Evolutionary conservation across 352 stramenopile species (phyloP).

Genomic region (Globisporangium spiculum): DNA sequence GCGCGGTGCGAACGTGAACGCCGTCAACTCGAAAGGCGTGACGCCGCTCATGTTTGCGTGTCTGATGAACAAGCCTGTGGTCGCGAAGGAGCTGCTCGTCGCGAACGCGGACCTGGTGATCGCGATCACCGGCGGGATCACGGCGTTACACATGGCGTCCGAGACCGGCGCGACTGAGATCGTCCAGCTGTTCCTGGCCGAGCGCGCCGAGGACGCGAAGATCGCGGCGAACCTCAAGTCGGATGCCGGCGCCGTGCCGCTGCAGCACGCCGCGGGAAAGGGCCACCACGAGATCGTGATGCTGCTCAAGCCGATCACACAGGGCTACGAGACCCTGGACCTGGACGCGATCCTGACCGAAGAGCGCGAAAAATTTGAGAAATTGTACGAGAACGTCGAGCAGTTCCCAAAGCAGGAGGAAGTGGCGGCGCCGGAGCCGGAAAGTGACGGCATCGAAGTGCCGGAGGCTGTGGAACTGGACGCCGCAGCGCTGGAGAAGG

Average conservation of each 20-base stretch:
- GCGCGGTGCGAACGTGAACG: slow-evolving; percentile 61
- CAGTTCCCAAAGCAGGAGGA: slow-evolving; percentile 31
- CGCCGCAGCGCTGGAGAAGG: slow-evolving; percentile 34
- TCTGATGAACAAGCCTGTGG: slow-evolving; percentile 73
- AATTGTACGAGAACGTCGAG: slow-evolving; percentile 42
- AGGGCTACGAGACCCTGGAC: slow-evolving; percentile 52
- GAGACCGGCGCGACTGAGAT: slow-evolving; percentile 70
- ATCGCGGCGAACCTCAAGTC: slow-evolving; percentile 54
- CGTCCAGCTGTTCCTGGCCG: slow-evolving; percentile 51
- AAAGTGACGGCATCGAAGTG: slow-evolving; percentile 42
- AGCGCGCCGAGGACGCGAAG: slow-evolving; percentile 42
- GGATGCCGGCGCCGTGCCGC: slow-evolving; percentile 55
- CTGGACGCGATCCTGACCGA: slow-evolving; percentile 53
- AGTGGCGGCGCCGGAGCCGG: slow-evolving; percentile 33
- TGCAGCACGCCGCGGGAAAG: slow-evolving; percentile 76
- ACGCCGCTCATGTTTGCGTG: slow-evolving; percentile 73
- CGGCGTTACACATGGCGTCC: slow-evolving; percentile 70
- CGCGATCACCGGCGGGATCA: slow-evolving; percentile 63
- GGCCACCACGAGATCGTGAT: slow-evolving; percentile 62
- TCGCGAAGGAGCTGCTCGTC: slow-evolving; percentile 55
- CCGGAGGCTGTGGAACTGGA: slow-evolving; percentile 41
- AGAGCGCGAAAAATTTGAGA: slow-evolving; percentile 63
- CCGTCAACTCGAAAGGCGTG: slow-evolving; percentile 63
- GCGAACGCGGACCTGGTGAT: slow-evolving; percentile 44
- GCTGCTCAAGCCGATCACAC: slow-evolving; percentile 60